These are phyloP conservation scores for Suillus brevipes DNA, from an alignment of 768 basidiomycete species.

Conservation along the genomic window DNA sequence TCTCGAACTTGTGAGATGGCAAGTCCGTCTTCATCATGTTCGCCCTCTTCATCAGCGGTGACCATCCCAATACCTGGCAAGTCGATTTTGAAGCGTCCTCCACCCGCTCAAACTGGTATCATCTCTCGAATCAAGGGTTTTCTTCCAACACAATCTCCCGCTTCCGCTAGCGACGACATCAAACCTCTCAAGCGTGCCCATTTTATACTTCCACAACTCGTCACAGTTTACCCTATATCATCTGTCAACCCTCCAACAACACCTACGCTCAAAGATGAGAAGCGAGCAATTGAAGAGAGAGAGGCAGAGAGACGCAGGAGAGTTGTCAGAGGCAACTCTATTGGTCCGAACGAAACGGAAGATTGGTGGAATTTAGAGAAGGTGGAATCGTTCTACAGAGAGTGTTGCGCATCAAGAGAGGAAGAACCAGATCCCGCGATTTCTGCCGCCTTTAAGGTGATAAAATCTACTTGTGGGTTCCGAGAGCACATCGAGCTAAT, in stretches of 20 bases:
- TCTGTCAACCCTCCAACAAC: slow-evolving; percentile 81
- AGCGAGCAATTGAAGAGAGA: slow-evolving; percentile 72
- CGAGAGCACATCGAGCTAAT: background rate
- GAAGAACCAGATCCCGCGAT: slow-evolving; percentile 67
- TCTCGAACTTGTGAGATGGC: slow-evolving; percentile 17
- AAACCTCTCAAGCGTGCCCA: slow-evolving; percentile 84
- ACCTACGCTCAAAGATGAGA: slow-evolving; percentile 77
- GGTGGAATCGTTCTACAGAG: slow-evolving; percentile 83
- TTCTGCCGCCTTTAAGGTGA: slow-evolving; percentile 69
- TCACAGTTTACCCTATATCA: slow-evolving; percentile 89
- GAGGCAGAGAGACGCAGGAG: slow-evolving; percentile 68
- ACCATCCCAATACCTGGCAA: slow-evolving; percentile 79
- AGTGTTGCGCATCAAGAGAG: slow-evolving; percentile 79
- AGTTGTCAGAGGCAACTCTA: slow-evolving; percentile 59
- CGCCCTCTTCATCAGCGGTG: slow-evolving; percentile 78
- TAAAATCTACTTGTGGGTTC: slow-evolving; percentile 11
- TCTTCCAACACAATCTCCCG: slow-evolving; percentile 55
- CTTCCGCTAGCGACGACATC: slow-evolving; percentile 39
- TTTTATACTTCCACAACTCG: slow-evolving; percentile 85
- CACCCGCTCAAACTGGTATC: slow-evolving; percentile 65
- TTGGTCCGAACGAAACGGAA: slow-evolving; percentile 37
- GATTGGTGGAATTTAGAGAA: slow-evolving; percentile 87
- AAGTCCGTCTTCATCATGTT: slow-evolving; percentile 48
- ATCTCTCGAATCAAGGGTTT: slow-evolving; percentile 76
- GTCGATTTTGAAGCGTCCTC: slow-evolving; percentile 78